phyloP scores from a whole-genome alignment of 805 yeast species.

The Yarrowia bubula region DNA sequence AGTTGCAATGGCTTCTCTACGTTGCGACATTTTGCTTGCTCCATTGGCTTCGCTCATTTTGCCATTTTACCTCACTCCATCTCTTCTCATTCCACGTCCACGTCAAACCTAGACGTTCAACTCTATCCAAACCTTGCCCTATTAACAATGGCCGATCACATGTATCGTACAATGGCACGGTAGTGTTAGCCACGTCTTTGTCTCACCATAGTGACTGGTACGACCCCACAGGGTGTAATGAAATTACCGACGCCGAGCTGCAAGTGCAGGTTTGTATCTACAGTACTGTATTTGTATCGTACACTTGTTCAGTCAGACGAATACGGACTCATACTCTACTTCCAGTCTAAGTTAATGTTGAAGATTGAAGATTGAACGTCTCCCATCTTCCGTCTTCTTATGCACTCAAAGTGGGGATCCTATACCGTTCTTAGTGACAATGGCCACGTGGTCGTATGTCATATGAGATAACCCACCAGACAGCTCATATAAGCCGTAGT shows the following conservation, averaged over 20 bases:
- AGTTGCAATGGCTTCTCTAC: too few relatives aligned
- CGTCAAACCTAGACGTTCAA: neutral
- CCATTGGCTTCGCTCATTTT: too few relatives aligned
- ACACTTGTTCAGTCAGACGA: too few relatives aligned
- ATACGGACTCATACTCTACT: too few relatives aligned
- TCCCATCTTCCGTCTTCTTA: neutral
- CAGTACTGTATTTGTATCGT: too few relatives aligned
- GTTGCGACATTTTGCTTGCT: too few relatives aligned
- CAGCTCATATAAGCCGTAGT: neutral
- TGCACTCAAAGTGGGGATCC: neutral
- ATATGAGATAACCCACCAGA: neutral
- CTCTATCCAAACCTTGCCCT: conserved; percentile 18
- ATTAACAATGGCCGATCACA: conserved; percentile 21
- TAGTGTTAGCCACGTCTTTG: neutral
- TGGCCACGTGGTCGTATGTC: neutral
- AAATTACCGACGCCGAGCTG: too few relatives aligned
- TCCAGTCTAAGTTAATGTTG: too few relatives aligned
- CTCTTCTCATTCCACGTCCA: conserved; percentile 23
- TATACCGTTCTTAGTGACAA: neutral
- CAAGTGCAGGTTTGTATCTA: too few relatives aligned
- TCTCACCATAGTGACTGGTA: neutral
- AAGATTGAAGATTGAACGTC: too few relatives aligned
- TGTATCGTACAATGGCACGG: neutral
- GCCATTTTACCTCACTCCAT: too few relatives aligned
- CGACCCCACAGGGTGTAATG: neutral